Percentiles rank a stretch among this genome's conserved stretches.
Conservation (phyloP, 371 early-diverging fungal species). For the Zancudomyces culisetae region DNA sequence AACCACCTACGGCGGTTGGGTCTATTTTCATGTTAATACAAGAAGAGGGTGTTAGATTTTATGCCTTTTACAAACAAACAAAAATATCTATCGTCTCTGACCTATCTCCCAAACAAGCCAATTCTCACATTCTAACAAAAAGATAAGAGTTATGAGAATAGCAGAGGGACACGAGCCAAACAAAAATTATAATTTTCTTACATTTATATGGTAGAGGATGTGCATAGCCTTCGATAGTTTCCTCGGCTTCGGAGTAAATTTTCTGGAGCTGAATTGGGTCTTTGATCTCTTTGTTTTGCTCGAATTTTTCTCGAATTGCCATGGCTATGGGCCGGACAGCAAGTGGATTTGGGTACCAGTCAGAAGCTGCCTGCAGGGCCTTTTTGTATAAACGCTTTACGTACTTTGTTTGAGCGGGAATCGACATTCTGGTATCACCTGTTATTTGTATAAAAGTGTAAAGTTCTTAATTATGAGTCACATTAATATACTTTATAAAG, state of each 20-base stretch:
- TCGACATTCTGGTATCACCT: background rate
- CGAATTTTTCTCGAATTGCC: constrained; percentile 22
- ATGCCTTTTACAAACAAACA: no score
- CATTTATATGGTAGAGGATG: constrained; percentile 21
- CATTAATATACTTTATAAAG: no score
- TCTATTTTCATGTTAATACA: background rate
- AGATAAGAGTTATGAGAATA: background rate
- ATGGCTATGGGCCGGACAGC: constrained; percentile 19
- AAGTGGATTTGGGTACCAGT: constrained; percentile 19
- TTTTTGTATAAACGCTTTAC: constrained; percentile 19
- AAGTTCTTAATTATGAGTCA: no score
- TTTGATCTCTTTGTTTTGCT: constrained; percentile 18
- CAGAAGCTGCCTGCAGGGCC: constrained; percentile 18
- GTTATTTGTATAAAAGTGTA: no score
- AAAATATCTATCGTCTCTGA: no score
- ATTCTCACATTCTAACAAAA: background rate
- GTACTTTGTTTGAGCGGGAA: constrained; percentile 13
- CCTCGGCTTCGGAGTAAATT: constrained; percentile 18
- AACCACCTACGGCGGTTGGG: constrained; percentile 19
- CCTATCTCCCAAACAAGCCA: no score
- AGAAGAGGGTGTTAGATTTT: no score
- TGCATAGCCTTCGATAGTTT: constrained; percentile 15
- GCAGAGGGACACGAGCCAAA: background rate
- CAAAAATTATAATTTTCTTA: background rate
- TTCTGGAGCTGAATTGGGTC: constrained; percentile 22